A percentile compares a stretch with the other conserved stretches of the same genome.
These are phyloP conservation scores for Debaryomyces coudertii DNA, from an alignment of 1,139 yeast genomes.

Conservation along the genomic window DNA sequence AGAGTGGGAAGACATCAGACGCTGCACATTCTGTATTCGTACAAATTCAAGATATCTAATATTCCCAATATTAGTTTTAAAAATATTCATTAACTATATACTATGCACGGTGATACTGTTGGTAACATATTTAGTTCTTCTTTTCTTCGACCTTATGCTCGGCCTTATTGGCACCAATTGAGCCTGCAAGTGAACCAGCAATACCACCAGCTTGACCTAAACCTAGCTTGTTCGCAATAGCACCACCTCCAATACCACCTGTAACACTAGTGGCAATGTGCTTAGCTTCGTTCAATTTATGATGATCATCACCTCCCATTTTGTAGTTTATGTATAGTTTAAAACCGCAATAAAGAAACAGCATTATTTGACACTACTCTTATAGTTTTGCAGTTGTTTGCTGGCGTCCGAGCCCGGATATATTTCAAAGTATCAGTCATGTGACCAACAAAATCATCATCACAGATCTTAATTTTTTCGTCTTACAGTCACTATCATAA, in stretches of 20 bases:
- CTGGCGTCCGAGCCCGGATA: constrained; percentile 4
- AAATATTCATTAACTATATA: neutral
- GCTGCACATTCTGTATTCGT: no score
- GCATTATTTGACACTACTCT: neutral
- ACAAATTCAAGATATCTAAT: neutral
- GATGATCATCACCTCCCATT: constrained; percentile 18
- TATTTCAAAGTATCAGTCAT: neutral
- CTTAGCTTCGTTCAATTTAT: constrained; percentile 19
- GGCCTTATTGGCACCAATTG: constrained; percentile 36
- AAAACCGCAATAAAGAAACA: neutral
- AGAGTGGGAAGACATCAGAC: no score
- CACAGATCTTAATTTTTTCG: neutral
- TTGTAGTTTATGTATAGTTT: neutral
- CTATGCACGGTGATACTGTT: neutral
- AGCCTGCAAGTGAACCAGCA: constrained; percentile 38
- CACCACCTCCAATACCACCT: constrained; percentile 25
- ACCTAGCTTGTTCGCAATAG: constrained; percentile 22
- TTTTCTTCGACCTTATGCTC: constrained; percentile 34
- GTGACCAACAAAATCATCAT: neutral
- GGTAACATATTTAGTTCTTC: neutral
- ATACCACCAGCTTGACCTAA: constrained; percentile 41
- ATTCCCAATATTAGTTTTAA: no score
- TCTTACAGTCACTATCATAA: neutral
- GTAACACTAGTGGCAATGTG: constrained; percentile 25
- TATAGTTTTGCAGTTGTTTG: constrained; percentile 5